Evolutionary conservation across 805 yeast genomes (phyloP).

Genomic region (Jamesozyma hellenica): DNA sequence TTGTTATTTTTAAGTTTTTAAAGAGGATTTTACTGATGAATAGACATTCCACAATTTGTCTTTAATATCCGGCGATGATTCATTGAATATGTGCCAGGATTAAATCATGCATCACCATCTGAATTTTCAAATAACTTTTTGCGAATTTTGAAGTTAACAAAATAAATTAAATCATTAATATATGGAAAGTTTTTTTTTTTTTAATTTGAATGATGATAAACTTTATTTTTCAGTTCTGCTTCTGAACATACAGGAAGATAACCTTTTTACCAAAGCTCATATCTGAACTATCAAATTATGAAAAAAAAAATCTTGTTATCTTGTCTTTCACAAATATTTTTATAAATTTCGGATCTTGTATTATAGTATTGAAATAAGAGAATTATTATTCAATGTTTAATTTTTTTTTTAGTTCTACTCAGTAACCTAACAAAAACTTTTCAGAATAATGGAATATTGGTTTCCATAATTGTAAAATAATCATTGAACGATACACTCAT

Average conservation of each 20-base stretch:
- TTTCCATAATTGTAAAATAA: no score
- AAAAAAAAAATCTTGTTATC: neutral
- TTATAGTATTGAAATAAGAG: no score
- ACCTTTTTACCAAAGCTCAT: constrained; percentile 52
- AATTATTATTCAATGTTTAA: no score
- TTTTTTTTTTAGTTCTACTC: no score
- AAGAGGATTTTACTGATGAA: constrained; percentile 24
- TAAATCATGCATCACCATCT: constrained; percentile 97
- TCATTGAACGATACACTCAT: no score
- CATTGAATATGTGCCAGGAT: constrained; percentile 63
- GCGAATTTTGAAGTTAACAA: constrained; percentile 1
- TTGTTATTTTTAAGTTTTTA: neutral
- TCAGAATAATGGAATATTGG: no score
- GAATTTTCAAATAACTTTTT: constrained; percentile 30
- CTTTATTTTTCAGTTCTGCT: constrained; percentile 79
- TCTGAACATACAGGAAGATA: constrained; percentile 83
- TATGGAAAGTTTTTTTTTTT: neutral
- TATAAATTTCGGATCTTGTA: no score
- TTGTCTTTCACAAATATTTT: no score
- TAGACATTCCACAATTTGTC: constrained; percentile 30
- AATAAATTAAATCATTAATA: constrained; percentile 1
- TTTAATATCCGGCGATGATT: constrained; percentile 33
- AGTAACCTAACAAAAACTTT: no score
- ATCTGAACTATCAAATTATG: constrained; percentile 27
- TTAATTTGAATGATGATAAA: constrained; percentile 24